Percentiles rank a stretch among this genome's conserved stretches.
These are phyloP conservation scores for Coemansia aciculifera DNA, from an alignment of 192 early-diverging fungal species.

Conservation along the genomic window DNA sequence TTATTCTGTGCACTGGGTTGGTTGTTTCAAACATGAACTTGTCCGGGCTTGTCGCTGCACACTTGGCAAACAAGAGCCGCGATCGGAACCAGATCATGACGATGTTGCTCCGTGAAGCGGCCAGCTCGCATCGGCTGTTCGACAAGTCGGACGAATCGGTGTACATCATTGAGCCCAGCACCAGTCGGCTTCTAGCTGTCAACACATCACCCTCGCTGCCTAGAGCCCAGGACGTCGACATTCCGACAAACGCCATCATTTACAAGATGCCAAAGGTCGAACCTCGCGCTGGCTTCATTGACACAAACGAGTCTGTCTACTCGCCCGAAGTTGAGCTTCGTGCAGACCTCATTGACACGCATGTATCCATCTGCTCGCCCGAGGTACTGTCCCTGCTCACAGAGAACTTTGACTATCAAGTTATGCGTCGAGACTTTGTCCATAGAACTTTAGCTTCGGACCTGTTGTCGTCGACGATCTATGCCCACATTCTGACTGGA, in stretches of 20 bases:
- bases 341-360: constrained; percentile 93
- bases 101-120: constrained; percentile 81
- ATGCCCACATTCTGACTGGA: constrained; percentile 69
- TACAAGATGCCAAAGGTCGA: constrained; percentile 40
- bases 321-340: constrained; percentile 70
- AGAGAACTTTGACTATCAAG: constrained; percentile 98
- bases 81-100: constrained; percentile 94
- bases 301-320: constrained; percentile 77
- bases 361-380: constrained; percentile 89
- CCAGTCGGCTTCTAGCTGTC: constrained; percentile 80
- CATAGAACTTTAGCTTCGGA: constrained; percentile 87
- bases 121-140: constrained; percentile 61
- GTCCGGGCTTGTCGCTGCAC: constrained; percentile 72
- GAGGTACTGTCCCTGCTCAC: constrained; percentile 90
- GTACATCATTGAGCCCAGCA: constrained; percentile 78
- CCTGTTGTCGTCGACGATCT: constrained; percentile 82
- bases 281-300: constrained; percentile 85
- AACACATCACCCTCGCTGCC: constrained; percentile 59
- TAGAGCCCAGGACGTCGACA: constrained; percentile 35
- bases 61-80: constrained; percentile 65
- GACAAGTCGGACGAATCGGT: constrained; percentile 65
- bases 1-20: constrained; percentile 89
- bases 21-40: constrained; percentile 90
- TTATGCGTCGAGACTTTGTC: constrained; percentile 86
- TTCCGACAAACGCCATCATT: constrained; percentile 29